Evolutionary conservation across 2,329 filamentous ascomycete species (phyloP).

Genomic region (Colletotrichum chrysophilum): DNA sequence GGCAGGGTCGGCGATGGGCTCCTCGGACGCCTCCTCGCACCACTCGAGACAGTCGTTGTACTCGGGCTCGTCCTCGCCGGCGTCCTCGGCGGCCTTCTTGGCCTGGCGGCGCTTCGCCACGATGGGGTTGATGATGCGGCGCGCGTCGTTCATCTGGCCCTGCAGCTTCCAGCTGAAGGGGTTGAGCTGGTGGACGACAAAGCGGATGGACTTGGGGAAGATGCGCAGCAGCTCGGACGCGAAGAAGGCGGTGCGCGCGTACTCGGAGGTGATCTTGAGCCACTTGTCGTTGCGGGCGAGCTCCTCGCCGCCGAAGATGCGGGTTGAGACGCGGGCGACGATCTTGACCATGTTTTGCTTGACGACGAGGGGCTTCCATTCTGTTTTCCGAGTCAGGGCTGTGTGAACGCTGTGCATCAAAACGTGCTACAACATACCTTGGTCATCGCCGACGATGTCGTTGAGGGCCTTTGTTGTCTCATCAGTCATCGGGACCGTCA

Average conservation of each 20-base stretch:
- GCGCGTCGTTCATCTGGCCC: constrained; percentile 21
- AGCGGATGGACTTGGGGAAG: constrained; percentile 22
- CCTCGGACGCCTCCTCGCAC: constrained; percentile 16
- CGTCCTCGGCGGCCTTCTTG: constrained; percentile 13
- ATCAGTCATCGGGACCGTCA: constrained; percentile 11
- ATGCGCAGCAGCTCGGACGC: constrained; percentile 15
- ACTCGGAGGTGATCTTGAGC: constrained; percentile 22
- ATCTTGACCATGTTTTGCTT: constrained; percentile 11
- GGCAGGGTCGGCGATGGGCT: constrained; percentile 16
- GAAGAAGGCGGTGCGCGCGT: constrained; percentile 7
- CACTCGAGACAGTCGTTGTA: constrained; percentile 28
- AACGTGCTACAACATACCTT: neutral
- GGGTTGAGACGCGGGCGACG: constrained; percentile 24
- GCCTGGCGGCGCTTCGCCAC: constrained; percentile 17
- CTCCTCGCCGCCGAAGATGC: constrained; percentile 27
- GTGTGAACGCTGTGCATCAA: accelerated
- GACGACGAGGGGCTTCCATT: constrained; percentile 14
- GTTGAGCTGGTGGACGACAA: constrained; percentile 19
- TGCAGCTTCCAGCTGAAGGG: constrained; percentile 19
- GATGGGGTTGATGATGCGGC: constrained; percentile 20
- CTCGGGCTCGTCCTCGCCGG: constrained; percentile 2
- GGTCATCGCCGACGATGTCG: neutral
- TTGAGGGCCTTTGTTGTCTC: constrained; percentile 7
- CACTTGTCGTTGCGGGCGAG: constrained; percentile 24
- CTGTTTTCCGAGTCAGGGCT: neutral